phyloP scores from a whole-genome alignment of 345 rosid species.

The Arabidopsis thaliana region TAIR10.1 NC_003070.9:11371501-11372000 shows the following conservation, averaged over 20 bases:
- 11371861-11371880: conserved; percentile 45
- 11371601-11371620: not conserved
- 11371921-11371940: conserved; percentile 56
- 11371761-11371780: not conserved
- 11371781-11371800: conserved; percentile 61
- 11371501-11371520: not conserved
- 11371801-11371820: conserved; percentile 71
- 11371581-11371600: not conserved
- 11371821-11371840: conserved; percentile 66
- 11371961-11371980: conserved; percentile 52
- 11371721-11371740: conserved; percentile 1
- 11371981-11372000: conserved; percentile 46
- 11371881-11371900: conserved; percentile 48
- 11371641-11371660: conserved; percentile 17
- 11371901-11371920: conserved; percentile 66
- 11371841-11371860: conserved; percentile 47
- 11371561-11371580: not conserved
- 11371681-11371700: conserved; percentile 11
- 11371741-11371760: not conserved
- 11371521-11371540: not conserved
- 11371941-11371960: conserved; percentile 57
- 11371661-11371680: not conserved
- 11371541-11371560: not conserved
- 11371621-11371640: not conserved
- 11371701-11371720: not conserved